Percentiles rank a stretch among this genome's conserved stretches.
phyloP scores from a whole-genome alignment of 441 rosid species.

The Pelargonium myrrhifolium region DNA sequence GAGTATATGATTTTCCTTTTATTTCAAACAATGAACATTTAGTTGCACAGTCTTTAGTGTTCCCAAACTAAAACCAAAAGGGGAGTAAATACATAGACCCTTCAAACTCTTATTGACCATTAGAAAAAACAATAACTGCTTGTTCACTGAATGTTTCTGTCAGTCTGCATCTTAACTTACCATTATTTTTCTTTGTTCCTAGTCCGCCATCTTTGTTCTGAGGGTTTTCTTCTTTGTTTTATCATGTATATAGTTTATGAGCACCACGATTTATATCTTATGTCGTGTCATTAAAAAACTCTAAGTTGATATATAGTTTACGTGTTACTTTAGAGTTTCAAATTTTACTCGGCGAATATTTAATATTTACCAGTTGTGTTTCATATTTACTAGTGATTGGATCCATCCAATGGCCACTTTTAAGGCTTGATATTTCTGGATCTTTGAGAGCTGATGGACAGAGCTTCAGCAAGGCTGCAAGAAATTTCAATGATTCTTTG shows the following conservation, averaged over 20 bases:
- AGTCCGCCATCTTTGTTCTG: no score
- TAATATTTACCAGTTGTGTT: background rate
- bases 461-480: conserved; percentile 43
- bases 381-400: conserved; percentile 63
- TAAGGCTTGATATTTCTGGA: conserved; percentile 64
- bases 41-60: background rate
- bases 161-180: no score
- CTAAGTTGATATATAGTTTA: no score
- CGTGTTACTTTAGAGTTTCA: background rate
- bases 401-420: conserved; percentile 80
- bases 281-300: no score
- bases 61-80: background rate
- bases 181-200: no score
- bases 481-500: conserved; percentile 44
- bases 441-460: conserved; percentile 87
- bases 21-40: background rate
- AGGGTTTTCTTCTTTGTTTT: no score
- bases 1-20: background rate
- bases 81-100: background rate
- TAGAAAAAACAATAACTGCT: no score
- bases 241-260: no score
- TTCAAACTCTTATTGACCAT: no score
- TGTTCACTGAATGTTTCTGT: no score
- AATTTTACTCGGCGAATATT: background rate
- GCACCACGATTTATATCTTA: no score